Evolutionary conservation across 306 rosid species (phyloP), one percentile per base, ranked within the genome.

Genomic region (Hippophae tibetana): DNA sequence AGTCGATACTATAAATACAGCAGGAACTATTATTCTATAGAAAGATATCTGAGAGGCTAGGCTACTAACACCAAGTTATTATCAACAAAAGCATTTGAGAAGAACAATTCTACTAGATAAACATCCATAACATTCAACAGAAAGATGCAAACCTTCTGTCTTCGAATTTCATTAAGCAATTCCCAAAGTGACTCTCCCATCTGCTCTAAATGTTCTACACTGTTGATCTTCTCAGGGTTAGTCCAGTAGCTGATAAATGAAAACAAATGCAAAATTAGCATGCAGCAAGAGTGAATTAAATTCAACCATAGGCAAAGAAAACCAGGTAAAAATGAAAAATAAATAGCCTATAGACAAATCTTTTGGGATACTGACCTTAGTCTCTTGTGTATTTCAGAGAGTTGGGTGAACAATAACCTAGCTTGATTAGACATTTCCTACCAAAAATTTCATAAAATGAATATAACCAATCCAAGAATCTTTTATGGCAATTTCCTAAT

Each of bases 331-430:
- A 61, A 58, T 72, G 70, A 69, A 78, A 76, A 87, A 75, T 77
- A 70, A 77, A 79, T 75, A 81, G 74, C 77, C 74, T 74, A 76
- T 81, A 68, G 77, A 84, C 62, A 72, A 82, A 87, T 73, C 73
- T 74, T 80, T 76, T 80, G 79, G 62, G 78, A 79, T 83, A 66
- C 80, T 83, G 87, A 87, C 95, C 95, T 87, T 83, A 87, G 82
- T 80, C 87, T 82, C 77, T 73, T 84, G 47, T 84, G 85, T 27
- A 70, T 56, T 70, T 76, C 87, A 46, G 80, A 40, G 14, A 84
- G 68, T 50, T 78, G 84, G 23, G 23, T 56, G 72, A 51, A 71
- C 73, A 80, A 67, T 42, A 60, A 57, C 68, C 75, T 72, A 47
- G 64, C 68, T 54, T 78, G 79, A 70, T 64, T 76, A 48, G 63